Evolutionary conservation across 2,329 filamentous ascomycete species (phyloP), one percentile per base, ranked within the genome.

Genomic region (Lachnellula subtilissima): DNA sequence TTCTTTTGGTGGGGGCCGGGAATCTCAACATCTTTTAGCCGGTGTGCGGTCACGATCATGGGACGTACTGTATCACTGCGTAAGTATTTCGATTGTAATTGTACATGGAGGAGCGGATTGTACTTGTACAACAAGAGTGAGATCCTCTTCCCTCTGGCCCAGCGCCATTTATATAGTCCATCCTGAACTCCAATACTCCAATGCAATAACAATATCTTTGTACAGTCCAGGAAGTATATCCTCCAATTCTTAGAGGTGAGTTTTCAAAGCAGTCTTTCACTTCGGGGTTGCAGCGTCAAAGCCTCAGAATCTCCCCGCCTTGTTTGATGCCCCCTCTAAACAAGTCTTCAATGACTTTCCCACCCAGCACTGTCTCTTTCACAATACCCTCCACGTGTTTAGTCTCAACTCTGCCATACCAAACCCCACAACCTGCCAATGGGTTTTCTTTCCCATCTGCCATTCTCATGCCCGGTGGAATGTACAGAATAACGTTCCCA

Each of bases 371-470:
- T 5, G 89, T 93, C 75, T 91, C 85, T 19, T 76, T 73, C 5
- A 94, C 78, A 48, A 94, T 82, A 0, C 89, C 89, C 67, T 91
- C 86, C 0, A 92, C 88, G 69, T 93, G 82, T 66, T 78, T 80
- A 3, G 88, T 86, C 62, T 87, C 86, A 1, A 94, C 86, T 42
- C 89, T 75, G 0, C 89, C 89, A 70, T 94, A 94, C 89, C 89
- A 94, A 2, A 94, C 81, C 0, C 89, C 89, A 65, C 82, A 82
- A 0, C 89, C 88, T 1, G 81, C 83, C 50, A 92, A 71, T 4
- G 82, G 77, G 68, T 89, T 83, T 9, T 63, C 59, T 59, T 72
- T 61, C 4, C 76, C 78, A 4, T 71, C 73, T 32, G 56, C 63
- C 3, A 68, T 70, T 58, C 68, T 75, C 59, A 76, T 57, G 0